These are phyloP conservation scores for Zarea fungicola DNA, from an alignment of 2,329 filamentous ascomycete species.

Conservation along the genomic window DNA sequence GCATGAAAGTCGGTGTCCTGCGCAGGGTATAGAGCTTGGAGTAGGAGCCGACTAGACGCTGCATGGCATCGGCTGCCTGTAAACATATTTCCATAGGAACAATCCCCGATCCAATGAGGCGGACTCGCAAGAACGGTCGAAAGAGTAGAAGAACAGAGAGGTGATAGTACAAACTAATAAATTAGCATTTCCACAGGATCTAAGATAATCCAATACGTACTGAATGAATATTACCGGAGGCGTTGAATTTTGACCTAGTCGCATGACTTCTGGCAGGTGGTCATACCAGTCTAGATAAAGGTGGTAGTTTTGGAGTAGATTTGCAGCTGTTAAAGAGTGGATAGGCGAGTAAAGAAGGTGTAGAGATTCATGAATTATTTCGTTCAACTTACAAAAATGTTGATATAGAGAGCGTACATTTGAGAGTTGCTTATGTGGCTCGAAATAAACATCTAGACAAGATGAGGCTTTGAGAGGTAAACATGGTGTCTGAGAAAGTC, in stretches of 20 bases:
- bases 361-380: conserved; percentile 66
- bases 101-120: conserved; percentile 57
- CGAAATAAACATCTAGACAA: conserved; percentile 6
- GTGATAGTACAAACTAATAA: conserved; percentile 65
- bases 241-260: conserved; percentile 62
- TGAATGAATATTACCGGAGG: conserved; percentile 71
- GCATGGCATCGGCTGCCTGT: conserved; percentile 55
- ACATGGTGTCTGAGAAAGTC: not conserved
- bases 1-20: conserved; percentile 54
- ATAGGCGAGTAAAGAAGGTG: conserved; percentile 67
- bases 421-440: conserved; percentile 56
- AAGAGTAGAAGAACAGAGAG: conserved; percentile 67
- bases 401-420: conserved; percentile 64
- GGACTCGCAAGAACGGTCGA: conserved; percentile 61
- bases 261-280: conserved; percentile 57
- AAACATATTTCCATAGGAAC: conserved; percentile 61
- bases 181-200: no score
- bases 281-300: conserved; percentile 71
- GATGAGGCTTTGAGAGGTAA: not conserved
- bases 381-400: conserved; percentile 66
- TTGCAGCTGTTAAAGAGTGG: conserved; percentile 56
- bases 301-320: conserved; percentile 59
- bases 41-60: conserved; percentile 50
- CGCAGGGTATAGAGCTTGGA: conserved; percentile 54
- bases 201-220: conserved; percentile 44